Base-by-base conservation (phyloP, 2,329 filamentous ascomycete genomes). In the Zarea fungicola region DNA sequence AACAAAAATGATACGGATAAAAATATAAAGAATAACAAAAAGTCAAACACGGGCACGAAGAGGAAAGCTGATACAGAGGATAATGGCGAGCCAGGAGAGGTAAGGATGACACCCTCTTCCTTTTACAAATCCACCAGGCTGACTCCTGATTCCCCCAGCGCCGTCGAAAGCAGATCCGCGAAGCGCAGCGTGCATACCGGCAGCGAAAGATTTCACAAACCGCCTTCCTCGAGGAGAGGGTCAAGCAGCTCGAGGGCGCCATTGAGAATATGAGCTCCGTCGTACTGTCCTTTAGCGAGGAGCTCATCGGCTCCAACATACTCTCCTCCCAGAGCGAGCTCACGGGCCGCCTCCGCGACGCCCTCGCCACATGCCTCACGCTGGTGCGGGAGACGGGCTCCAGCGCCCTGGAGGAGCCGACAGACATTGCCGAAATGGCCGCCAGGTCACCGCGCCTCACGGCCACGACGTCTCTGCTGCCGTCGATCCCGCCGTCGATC, bases 151-250 rank as follows among this genome's bases (percentile, higher is more conserved):
- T n/a, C 25, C 16, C 19, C 21, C 18, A 84, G 84, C 81, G 86
- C 52, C 83, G 88, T 45, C 78, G 88, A 49, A 89, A 86, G 6
- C 88, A 93, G 62, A 90, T 93, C 53, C 81, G 88, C 29, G 76
- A 89, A 50, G 88, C 88, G 1, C 88, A 92, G 62, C 74, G 87
- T 54, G 87, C 87, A 1, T 92, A 93, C 61, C 80, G 88, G 11
- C 79, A 83, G 59, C 81, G 88, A 35, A 92, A 92, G 66, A 88
- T 92, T 61, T 83, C 76, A 19, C 85, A 85, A 2, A 89, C 92
- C 44, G 75, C 80, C 23, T 79, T 80, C 1, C 72, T 92, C 13
- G 82, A 87, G 58, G 75, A 77, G 45, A 74, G 82, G 50, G 85
- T 89, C 5, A 68, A 80, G 32, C 74, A 77, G 28, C 75, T 91